A percentile compares a stretch with the other conserved stretches of the same genome.
Conservation (phyloP, 106 monocot species). For the Dendrobium officinale region DNA sequence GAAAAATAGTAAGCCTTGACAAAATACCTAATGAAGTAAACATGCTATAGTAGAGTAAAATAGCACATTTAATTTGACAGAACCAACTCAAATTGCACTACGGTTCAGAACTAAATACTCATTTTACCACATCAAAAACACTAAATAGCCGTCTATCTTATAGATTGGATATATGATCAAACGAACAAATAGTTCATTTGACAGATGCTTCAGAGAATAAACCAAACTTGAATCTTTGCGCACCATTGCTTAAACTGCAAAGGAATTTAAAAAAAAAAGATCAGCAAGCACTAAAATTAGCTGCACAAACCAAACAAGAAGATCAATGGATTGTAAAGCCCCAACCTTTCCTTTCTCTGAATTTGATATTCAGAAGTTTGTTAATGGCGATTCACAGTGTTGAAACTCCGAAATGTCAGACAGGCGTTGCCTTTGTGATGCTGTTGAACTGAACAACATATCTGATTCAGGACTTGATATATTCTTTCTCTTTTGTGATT, state of each 20-base stretch:
- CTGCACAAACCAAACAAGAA: background rate
- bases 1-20: no score
- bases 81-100: no score
- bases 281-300: background rate
- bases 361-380: constrained; percentile 27
- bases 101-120: no score
- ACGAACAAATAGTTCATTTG: background rate
- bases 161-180: background rate
- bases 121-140: no score
- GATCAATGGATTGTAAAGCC: background rate
- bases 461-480: constrained; percentile 63
- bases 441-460: constrained; percentile 32
- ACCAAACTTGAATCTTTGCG: background rate
- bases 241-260: background rate
- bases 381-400: constrained; percentile 35
- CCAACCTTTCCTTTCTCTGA: background rate
- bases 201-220: background rate
- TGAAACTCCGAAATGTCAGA: constrained; percentile 62
- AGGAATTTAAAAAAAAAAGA: background rate
- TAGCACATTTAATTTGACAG: no score
- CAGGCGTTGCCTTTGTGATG: constrained; percentile 69
- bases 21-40: no score
- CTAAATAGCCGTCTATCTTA: no score
- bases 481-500: constrained; percentile 72
- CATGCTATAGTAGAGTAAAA: no score